These are phyloP conservation scores for Paramecium caudatum DNA, from an alignment of 73 alveolate species.

Conservation along the genomic window DNA sequence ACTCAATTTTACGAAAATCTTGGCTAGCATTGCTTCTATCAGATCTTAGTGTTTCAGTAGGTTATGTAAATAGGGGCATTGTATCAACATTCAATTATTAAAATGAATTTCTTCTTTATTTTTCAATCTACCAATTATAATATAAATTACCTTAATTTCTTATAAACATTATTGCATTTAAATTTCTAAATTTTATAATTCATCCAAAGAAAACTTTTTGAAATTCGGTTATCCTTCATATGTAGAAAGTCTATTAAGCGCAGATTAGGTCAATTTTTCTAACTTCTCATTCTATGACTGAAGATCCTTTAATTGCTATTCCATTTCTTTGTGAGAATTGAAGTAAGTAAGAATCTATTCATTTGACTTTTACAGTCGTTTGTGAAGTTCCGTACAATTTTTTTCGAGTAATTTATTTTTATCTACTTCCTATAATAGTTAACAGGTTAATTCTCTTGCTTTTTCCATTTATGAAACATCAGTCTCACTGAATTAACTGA, in stretches of 20 bases:
- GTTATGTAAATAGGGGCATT: not conserved
- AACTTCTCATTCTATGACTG: conserved; percentile 5
- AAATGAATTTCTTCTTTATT: conserved; percentile 40
- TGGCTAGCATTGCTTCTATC: conserved; percentile 30
- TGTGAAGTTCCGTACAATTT: conserved; percentile 46
- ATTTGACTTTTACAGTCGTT: conserved; percentile 45
- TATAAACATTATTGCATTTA: conserved; percentile 21
- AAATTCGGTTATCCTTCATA: conserved; percentile 54
- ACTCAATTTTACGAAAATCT: conserved; percentile 37
- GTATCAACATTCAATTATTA: not conserved
- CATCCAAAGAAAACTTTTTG: not conserved
- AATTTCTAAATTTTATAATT: conserved; percentile 36
- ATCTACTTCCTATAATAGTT: conserved; percentile 16
- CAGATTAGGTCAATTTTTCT: conserved; percentile 27
- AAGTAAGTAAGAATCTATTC: conserved; percentile 38
- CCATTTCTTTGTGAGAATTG: conserved; percentile 16
- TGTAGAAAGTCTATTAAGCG: conserved; percentile 16
- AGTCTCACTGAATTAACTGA: conserved; percentile 39
- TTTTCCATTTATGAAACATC: conserved; percentile 1
- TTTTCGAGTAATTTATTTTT: not conserved
- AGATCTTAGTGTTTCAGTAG: conserved; percentile 35
- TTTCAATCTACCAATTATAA: not conserved
- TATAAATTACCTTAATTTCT: conserved; percentile 2
- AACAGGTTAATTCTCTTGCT: not conserved
- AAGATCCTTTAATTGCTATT: not conserved